Base-by-base conservation (phyloP, 306 rosid genomes). In the Mimosa pudica region DNA sequence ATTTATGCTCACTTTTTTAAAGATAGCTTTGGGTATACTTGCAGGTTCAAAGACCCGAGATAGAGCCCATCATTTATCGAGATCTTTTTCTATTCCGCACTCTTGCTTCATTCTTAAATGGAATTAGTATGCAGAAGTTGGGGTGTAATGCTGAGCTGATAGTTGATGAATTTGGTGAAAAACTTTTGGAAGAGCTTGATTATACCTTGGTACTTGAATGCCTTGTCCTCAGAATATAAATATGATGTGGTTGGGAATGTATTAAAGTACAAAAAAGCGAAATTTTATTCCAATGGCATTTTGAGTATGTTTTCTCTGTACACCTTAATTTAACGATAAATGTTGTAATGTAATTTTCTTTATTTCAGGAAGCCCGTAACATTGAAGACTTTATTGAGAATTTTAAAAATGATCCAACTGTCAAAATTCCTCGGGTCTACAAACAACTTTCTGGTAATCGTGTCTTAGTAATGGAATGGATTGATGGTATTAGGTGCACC, bases 151-250 rank as follows among this genome's bases (percentile, higher is more conserved):
- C 99, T 36, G 99, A 95, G 90, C 87, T 95, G 83, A 93, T 95
- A 84, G 98, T 95, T 80, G 99, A 95, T 88, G 99, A 95, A 83
- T 95, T 93, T 78, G 99, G 99, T 49, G 99, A 96, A 91, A 96
- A 96, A 92, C 97, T 96, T 83, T 81, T 96, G 91, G 99, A 96
- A 91, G 99, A 96, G 90, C 99, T 96, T 68, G 99, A 96, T 82
- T 96, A 96, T 84, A 93, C 96, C 74, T 75, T 93, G 99, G 97
- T 96, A 93, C 69, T 70, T 82, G 82, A 67, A 85, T 80, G 75
- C 75, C 71, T 80, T 73, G 81, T 82, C 48, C 54, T 74, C 68
- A 48, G 58, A 54, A 79, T 70, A 70, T 75, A 45, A 67, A 38
- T 76, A 74, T 76, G 66, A 30, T 14, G 75, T 33, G 67, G 73